These are phyloP conservation scores for Tetrapisispora iriomotensis DNA, from an alignment of 805 yeast species.

Conservation along the genomic window DNA sequence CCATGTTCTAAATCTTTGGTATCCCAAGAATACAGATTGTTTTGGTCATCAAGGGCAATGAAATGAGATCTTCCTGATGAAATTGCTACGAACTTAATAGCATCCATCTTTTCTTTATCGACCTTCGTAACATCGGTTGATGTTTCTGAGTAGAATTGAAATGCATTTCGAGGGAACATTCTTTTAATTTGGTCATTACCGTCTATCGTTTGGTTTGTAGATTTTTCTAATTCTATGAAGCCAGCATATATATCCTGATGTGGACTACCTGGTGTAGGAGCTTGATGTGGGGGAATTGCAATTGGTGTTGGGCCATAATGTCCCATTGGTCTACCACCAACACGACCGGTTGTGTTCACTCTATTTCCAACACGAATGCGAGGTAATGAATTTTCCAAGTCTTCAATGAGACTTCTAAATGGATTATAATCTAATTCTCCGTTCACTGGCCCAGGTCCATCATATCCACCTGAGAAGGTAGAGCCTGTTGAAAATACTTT, in stretches of 20 bases:
- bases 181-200: constrained; percentile 23
- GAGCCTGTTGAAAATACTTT: constrained; percentile 45
- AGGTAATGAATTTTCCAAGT: constrained; percentile 18
- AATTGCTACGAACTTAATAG: constrained; percentile 36
- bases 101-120: constrained; percentile 13
- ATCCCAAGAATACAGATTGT: constrained; percentile 57
- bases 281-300: background rate
- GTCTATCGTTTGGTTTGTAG: constrained; percentile 14
- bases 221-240: constrained; percentile 16
- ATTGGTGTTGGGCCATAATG: constrained; percentile 15
- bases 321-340: constrained; percentile 3
- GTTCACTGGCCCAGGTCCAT: constrained; percentile 34
- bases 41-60: constrained; percentile 44
- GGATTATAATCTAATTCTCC: constrained; percentile 29
- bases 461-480: constrained; percentile 33
- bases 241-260: constrained; percentile 22
- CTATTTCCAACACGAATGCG: constrained; percentile 10
- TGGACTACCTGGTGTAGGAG: constrained; percentile 9
- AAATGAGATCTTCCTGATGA: constrained; percentile 59
- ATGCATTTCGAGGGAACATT: constrained; percentile 22
- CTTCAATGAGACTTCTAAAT: constrained; percentile 19
- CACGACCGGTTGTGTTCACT: constrained; percentile 14
- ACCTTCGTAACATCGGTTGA: constrained; percentile 6
- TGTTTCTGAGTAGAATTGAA: constrained; percentile 12
- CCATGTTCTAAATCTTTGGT: constrained; percentile 34